Percentiles rank a stretch among this genome's conserved stretches.
phyloP scores from a whole-genome alignment of 148 eudicot species.

The Agrostemma githago region DNA sequence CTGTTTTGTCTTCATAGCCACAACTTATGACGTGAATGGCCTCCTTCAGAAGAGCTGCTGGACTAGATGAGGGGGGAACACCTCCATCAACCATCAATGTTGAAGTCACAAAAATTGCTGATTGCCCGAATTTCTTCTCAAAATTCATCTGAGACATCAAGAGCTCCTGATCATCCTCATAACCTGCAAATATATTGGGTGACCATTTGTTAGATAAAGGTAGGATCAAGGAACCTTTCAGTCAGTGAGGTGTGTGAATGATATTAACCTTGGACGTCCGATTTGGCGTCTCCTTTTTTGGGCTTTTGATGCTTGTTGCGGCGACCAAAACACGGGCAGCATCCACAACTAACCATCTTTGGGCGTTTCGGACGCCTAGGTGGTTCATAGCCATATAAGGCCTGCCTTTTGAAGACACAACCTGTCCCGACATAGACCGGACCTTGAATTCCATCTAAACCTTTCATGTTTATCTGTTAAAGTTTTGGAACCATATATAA shows the following conservation, averaged over 20 bases:
- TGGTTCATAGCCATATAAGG: slow-evolving; percentile 91
- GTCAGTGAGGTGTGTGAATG: slow-evolving; percentile 5
- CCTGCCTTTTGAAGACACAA: slow-evolving; percentile 95
- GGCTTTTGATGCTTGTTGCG: slow-evolving; percentile 62
- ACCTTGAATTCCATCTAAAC: slow-evolving; percentile 95
- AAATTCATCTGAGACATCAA: slow-evolving; percentile 89
- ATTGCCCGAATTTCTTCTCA: slow-evolving; percentile 95
- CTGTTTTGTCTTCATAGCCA: slow-evolving; percentile 98
- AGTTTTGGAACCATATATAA: neutral
- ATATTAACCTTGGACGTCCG: slow-evolving; percentile 57
- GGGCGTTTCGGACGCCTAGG: slow-evolving; percentile 95
- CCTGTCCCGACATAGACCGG: slow-evolving; percentile 98
- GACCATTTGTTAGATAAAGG: slow-evolving; percentile 10
- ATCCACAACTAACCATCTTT: slow-evolving; percentile 93
- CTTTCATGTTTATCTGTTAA: slow-evolving; percentile 95
- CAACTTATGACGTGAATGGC: slow-evolving; percentile 99
- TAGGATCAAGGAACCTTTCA: slow-evolving; percentile 1
- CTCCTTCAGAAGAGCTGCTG: slow-evolving; percentile 89
- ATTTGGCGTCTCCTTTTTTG: slow-evolving; percentile 47
- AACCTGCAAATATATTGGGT: slow-evolving; percentile 31
- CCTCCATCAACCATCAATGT: slow-evolving; percentile 96
- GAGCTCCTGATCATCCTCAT: slow-evolving; percentile 71
- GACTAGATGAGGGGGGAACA: slow-evolving; percentile 97
- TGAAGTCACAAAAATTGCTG: slow-evolving; percentile 88
- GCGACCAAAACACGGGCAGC: slow-evolving; percentile 98